Evolutionary conservation across 306 rosid genomes (phyloP).

Genomic region (Parietaria judaica): DNA sequence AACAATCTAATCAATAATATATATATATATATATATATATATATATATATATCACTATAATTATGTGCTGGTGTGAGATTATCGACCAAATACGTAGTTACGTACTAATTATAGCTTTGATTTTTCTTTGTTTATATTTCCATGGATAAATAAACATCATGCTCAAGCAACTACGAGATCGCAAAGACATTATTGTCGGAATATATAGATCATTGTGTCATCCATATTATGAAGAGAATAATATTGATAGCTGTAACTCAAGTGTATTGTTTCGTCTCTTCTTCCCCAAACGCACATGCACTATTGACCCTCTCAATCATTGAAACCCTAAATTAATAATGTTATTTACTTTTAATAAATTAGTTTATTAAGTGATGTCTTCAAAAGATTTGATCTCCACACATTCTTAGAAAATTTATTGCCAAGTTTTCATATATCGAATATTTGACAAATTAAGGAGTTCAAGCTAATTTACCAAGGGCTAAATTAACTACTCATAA

Average conservation of each 20-base stretch:
- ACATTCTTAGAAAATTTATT: too few relatives aligned
- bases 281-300: slow-evolving; percentile 12
- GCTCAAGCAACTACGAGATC: slow-evolving; percentile 4
- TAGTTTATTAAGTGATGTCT: neutral
- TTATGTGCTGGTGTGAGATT: neutral
- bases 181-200: slow-evolving; percentile 2
- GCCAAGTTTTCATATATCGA: too few relatives aligned
- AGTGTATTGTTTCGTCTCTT: slow-evolving; percentile 8
- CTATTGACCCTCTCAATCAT: slow-evolving; percentile 9
- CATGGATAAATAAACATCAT: slow-evolving; percentile 2
- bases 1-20: too few relatives aligned
- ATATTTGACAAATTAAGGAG: too few relatives aligned
- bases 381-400: too few relatives aligned
- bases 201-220: slow-evolving; percentile 1
- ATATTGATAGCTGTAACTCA: neutral
- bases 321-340: neutral
- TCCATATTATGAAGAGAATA: neutral
- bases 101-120: neutral
- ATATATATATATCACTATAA: too few relatives aligned
- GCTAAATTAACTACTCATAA: too few relatives aligned
- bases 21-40: too few relatives aligned
- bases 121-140: neutral
- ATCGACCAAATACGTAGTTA: too few relatives aligned
- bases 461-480: too few relatives aligned
- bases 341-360: neutral